These are phyloP conservation scores for Candida sp. DNA, from an alignment of 1,139 yeast species.

Conservation along the genomic window DNA sequence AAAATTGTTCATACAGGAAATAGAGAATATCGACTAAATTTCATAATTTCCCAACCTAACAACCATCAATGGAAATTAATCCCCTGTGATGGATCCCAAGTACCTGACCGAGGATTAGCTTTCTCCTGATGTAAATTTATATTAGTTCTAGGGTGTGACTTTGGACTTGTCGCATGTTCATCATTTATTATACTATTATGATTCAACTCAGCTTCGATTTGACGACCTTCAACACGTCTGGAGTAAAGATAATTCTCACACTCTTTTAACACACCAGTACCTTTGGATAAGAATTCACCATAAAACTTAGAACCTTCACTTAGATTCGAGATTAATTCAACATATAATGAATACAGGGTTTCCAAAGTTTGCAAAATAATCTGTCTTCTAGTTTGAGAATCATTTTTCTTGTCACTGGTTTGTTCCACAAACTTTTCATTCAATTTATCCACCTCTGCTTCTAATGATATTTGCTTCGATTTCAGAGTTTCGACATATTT, in stretches of 20 bases:
- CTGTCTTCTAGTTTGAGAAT: constrained; percentile 37
- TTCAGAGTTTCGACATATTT: constrained; percentile 34
- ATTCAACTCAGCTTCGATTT: constrained; percentile 28
- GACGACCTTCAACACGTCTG: constrained; percentile 54
- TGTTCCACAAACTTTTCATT: constrained; percentile 32
- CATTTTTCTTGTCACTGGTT: constrained; percentile 14
- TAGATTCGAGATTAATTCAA: constrained; percentile 57
- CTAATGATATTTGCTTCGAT: constrained; percentile 38
- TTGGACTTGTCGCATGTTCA: background rate
- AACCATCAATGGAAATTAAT: background rate
- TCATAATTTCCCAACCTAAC: background rate
- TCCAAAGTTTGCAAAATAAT: constrained; percentile 54
- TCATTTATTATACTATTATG: background rate
- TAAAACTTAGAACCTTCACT: constrained; percentile 73
- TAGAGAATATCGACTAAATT: background rate
- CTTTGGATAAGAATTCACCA: constrained; percentile 53
- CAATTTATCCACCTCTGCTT: constrained; percentile 39
- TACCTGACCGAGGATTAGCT: background rate
- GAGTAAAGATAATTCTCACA: constrained; percentile 54
- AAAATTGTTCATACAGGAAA: background rate
- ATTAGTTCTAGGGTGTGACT: background rate
- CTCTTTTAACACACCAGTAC: constrained; percentile 43
- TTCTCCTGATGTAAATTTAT: background rate
- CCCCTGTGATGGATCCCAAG: constrained; percentile 1
- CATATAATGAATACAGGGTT: constrained; percentile 47